A percentile compares a stretch with the other conserved stretches of the same genome.
Evolutionary conservation across 2,329 filamentous ascomycete species (phyloP).

Genomic region (Pseudogymnoascus sp.): DNA sequence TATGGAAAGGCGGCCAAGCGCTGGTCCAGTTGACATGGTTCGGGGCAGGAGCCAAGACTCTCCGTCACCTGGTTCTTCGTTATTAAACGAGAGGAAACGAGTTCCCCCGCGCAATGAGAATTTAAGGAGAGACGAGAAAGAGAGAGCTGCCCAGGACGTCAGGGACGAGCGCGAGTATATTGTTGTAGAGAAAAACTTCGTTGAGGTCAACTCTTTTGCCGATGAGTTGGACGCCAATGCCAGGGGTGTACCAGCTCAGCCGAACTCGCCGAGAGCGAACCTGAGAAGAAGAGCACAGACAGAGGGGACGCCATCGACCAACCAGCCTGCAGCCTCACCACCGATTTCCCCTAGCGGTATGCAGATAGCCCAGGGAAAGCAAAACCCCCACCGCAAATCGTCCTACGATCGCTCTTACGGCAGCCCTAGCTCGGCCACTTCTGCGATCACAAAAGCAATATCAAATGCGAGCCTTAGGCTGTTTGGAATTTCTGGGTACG

Average conservation of each 20-base stretch:
- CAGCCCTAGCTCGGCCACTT: conserved; percentile 65
- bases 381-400: conserved; percentile 59
- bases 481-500: conserved; percentile 59
- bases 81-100: conserved; percentile 32
- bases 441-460: conserved; percentile 88
- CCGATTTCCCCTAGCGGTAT: conserved; percentile 59
- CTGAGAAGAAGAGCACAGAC: conserved; percentile 72
- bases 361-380: conserved; percentile 62
- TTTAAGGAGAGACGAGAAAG: conserved; percentile 46
- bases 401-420: conserved; percentile 79
- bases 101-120: conserved; percentile 12
- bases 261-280: conserved; percentile 46
- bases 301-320: conserved; percentile 61
- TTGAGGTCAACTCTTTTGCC: conserved; percentile 94
- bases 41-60: conserved; percentile 25
- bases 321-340: conserved; percentile 59
- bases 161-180: conserved; percentile 93
- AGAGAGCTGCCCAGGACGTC: conserved; percentile 73
- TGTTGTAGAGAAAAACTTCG: conserved; percentile 85
- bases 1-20: conserved; percentile 25
- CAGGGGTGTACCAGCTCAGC: conserved; percentile 33
- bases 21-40: conserved; percentile 11
- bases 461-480: conserved; percentile 78
- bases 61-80: conserved; percentile 29
- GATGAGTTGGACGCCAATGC: conserved; percentile 88